phyloP scores from a whole-genome alignment of 2,329 filamentous ascomycete species.

The Alternaria sp. region DNA sequence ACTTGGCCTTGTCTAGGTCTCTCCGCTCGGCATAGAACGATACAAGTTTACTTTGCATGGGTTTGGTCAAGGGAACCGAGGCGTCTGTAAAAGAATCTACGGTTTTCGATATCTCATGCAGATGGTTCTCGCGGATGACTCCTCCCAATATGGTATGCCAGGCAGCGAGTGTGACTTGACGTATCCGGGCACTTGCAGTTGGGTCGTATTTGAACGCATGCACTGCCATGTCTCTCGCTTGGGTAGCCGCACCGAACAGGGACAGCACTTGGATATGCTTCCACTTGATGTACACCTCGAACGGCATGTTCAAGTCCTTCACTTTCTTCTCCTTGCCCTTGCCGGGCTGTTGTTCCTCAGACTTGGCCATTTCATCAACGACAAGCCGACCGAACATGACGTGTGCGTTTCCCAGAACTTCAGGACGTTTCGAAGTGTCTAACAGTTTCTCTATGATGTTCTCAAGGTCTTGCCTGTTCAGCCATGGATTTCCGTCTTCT shows the following conservation, averaged over 20 bases:
- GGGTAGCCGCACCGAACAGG: slow-evolving; percentile 34
- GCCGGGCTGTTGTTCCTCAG: slow-evolving; percentile 9
- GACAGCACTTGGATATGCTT: slow-evolving; percentile 33
- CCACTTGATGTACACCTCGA: slow-evolving; percentile 14
- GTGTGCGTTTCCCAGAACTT: slow-evolving; percentile 52
- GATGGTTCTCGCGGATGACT: slow-evolving; percentile 67
- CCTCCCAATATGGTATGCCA: slow-evolving; percentile 63
- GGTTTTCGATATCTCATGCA: slow-evolving; percentile 66
- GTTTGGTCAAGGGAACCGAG: slow-evolving; percentile 49
- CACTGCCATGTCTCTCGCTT: slow-evolving; percentile 39
- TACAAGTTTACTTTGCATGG: slow-evolving; percentile 63
- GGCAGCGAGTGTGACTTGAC: slow-evolving; percentile 6
- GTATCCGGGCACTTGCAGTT: slow-evolving; percentile 7
- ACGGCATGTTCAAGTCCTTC: slow-evolving; percentile 9
- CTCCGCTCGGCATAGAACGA: slow-evolving; percentile 68
- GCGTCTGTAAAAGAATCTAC: slow-evolving; percentile 60
- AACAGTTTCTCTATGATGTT: slow-evolving; percentile 25
- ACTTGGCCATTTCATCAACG: slow-evolving; percentile 36
- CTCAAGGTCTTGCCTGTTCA: slow-evolving; percentile 33
- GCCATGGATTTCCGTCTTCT: slow-evolving; percentile 44
- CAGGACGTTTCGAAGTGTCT: slow-evolving; percentile 39
- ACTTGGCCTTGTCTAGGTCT: slow-evolving; percentile 67
- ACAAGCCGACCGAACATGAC: slow-evolving; percentile 53
- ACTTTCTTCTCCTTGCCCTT: slow-evolving; percentile 6
- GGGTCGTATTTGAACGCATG: slow-evolving; percentile 22